phyloP scores from a whole-genome alignment of 345 rosid species.

The Punica granatum region DNA sequence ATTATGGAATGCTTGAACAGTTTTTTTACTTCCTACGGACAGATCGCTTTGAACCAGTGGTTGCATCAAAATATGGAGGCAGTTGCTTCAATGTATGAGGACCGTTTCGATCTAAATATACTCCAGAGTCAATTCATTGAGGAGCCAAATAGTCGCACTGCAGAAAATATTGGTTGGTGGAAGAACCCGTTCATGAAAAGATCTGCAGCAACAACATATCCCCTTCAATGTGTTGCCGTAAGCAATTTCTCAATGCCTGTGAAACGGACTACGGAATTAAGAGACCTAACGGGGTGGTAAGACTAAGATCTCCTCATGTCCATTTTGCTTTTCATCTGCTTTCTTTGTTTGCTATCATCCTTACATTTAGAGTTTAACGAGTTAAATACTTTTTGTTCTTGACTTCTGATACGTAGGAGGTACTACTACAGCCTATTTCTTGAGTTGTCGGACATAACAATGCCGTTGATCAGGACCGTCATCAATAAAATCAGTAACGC shows the following conservation, averaged over 20 bases:
- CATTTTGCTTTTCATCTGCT: constrained; percentile 17
- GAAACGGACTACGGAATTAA: constrained; percentile 76
- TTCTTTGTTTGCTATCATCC: constrained; percentile 3
- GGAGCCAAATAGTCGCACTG: constrained; percentile 25
- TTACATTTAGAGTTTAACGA: background rate
- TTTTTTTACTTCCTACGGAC: constrained; percentile 12
- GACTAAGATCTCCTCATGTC: constrained; percentile 4
- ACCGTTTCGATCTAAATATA: constrained; percentile 72
- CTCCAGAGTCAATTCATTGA: constrained; percentile 40
- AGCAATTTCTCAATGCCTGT: constrained; percentile 54
- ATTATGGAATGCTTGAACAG: background rate
- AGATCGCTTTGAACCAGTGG: constrained; percentile 90
- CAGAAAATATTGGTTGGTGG: constrained; percentile 59
- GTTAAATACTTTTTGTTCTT: background rate
- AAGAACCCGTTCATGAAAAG: constrained; percentile 36
- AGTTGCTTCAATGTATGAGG: constrained; percentile 86
- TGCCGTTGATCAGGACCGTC: constrained; percentile 65
- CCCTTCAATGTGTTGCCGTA: constrained; percentile 37
- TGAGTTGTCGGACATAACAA: constrained; percentile 69
- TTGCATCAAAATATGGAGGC: constrained; percentile 82
- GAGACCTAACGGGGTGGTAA: constrained; percentile 83
- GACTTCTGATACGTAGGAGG: constrained; percentile 42
- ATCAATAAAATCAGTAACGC: constrained; percentile 63
- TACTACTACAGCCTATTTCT: constrained; percentile 81
- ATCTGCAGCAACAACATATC: constrained; percentile 24